Conservation (phyloP, 148 eudicot species). For the Linanthus parryae region DNA sequence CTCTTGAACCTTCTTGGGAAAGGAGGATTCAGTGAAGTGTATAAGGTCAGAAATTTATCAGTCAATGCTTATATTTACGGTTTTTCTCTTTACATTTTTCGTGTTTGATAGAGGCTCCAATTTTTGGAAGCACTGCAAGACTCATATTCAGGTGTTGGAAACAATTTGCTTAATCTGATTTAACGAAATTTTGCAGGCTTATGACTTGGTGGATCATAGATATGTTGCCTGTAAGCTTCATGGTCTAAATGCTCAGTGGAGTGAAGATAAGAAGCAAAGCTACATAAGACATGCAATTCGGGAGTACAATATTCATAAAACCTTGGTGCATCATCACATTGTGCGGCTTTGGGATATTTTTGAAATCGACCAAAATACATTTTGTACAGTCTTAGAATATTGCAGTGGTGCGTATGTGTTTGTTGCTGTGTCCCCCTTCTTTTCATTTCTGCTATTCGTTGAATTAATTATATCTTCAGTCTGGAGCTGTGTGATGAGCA, state of each 20-base stretch:
- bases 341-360: constrained; percentile 98
- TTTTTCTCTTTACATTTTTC: background rate
- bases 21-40: constrained; percentile 98
- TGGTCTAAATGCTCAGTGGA: constrained; percentile 93
- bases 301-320: constrained; percentile 97
- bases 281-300: constrained; percentile 95
- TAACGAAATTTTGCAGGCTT: constrained; percentile 66
- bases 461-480: no score
- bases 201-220: constrained; percentile 94
- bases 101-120: background rate
- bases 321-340: constrained; percentile 84
- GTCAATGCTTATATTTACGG: background rate
- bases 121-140: constrained; percentile 1
- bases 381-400: constrained; percentile 91
- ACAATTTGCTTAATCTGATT: constrained; percentile 16
- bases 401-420: constrained; percentile 62
- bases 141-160: background rate
- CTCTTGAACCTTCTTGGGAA: constrained; percentile 93
- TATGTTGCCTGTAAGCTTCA: constrained; percentile 99
- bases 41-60: constrained; percentile 53
- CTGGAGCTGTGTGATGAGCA: no score
- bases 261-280: constrained; percentile 99
- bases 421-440: background rate
- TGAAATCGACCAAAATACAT: constrained; percentile 95
- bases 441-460: background rate